Base-by-base conservation (phyloP, 208 protist genomes). In the Phytomonas sp. region DNA sequence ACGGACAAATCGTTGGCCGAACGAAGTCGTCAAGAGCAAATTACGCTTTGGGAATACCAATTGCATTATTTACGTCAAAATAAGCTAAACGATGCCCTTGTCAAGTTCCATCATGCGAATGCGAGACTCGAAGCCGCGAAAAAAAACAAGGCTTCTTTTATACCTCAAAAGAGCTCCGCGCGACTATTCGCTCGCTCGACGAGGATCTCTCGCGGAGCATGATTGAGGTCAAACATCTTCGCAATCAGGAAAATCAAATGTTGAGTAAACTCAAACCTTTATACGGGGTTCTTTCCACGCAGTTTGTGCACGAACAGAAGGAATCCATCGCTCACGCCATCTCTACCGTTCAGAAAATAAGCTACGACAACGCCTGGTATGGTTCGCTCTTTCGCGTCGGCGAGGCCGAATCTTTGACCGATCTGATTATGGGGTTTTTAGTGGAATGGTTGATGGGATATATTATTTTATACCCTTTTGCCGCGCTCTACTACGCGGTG, bases 291-390 rank as follows among this genome's bases (percentile, higher is more conserved):
- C 66, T 92, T 1, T 94, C 87, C 11, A 68, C 76, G 0, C 84
- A 88, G 36, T 94, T 96, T 71, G 80, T 73, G 6, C 74, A 90
- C 63, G 92, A 96, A 69, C 88, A 94, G 82, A 77, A 81, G 32
- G 45, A 79, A 19, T 72, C 75, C 49, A 94, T 96, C 60, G 66
- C 77, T 0, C 37, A 71, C 29, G 80, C 86, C 30, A 80, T 96
- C 56, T 71, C 67, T 30, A 71, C 73, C 19, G 81, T 94, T 34
- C 78, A 94, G 78, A 56, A 82, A 14, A 74, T 81, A 7, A 88
- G 79, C 74, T 96, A 94, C 75, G 79, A 94, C 70, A 88, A 94
- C 49, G 92, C 89, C 32, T 94, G 83, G 83, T 96, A 90, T 66
- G 80, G 71, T 34, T 88, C 86, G 0, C 71, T 96, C 0, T 92